Conservation (phyloP, 176 grass and related monocot species). For the Eragrostis nindensis region DNA sequence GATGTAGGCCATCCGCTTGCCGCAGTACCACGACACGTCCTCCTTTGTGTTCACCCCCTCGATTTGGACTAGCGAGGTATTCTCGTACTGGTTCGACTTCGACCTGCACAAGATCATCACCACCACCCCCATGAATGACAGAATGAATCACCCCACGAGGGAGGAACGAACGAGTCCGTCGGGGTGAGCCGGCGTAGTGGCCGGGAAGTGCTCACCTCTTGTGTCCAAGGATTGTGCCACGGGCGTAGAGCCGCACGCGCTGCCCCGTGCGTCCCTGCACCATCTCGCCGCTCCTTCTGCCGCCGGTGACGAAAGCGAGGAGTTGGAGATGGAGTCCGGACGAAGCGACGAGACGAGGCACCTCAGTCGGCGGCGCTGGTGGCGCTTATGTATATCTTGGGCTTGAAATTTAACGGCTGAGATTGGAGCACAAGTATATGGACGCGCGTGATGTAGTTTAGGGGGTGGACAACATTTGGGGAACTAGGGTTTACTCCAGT, state of each 20-base stretch:
- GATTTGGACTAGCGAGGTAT: constrained; percentile 76
- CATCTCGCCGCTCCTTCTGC: constrained; percentile 37
- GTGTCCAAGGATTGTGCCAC: constrained; percentile 79
- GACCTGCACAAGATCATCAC: constrained; percentile 43
- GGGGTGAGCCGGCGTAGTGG: too few species aligned
- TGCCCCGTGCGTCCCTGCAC: constrained; percentile 59
- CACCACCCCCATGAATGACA: background rate
- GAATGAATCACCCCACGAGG: background rate
- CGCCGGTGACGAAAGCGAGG: background rate
- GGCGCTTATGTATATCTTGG: background rate
- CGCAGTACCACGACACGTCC: constrained; percentile 73
- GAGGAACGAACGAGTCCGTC: background rate
- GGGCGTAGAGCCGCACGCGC: constrained; percentile 68
- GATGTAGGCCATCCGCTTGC: constrained; percentile 82
- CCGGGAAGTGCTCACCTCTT: constrained; percentile 46
- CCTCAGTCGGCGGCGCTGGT: constrained; percentile 22
- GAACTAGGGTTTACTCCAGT: too few species aligned
- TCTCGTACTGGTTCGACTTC: constrained; percentile 90
- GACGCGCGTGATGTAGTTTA: too few species aligned
- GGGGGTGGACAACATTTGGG: too few species aligned
- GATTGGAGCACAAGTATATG: background rate
- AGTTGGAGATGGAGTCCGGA: background rate
- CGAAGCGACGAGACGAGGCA: background rate
- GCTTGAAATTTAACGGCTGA: background rate
- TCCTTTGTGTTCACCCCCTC: constrained; percentile 85